Conservation (phyloP, 176 grass and related monocot species). For the Paspalum vaginatum region DNA sequence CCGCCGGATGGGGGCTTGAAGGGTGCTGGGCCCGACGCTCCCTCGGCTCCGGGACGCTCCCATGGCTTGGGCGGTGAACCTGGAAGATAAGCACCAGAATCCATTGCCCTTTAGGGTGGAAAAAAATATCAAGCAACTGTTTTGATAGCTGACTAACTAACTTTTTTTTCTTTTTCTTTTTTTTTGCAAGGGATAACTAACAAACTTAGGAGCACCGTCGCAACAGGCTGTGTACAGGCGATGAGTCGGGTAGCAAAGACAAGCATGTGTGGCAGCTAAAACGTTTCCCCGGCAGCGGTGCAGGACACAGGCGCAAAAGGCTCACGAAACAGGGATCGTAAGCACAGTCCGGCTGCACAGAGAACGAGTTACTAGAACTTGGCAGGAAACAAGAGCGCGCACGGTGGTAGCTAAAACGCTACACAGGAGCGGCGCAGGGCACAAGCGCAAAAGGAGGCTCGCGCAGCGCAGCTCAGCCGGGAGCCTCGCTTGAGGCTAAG, state of each 20-base stretch:
- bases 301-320: not conserved
- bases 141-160: not conserved
- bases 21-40: constrained; percentile 57
- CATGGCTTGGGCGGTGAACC: constrained; percentile 78
- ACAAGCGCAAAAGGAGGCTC: no score
- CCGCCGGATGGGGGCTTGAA: constrained; percentile 86
- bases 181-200: no score
- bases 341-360: not conserved
- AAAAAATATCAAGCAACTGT: not conserved
- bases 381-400: not conserved
- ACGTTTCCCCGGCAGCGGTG: not conserved
- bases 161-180: no score
- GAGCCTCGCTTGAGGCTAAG: no score
- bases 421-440: no score
- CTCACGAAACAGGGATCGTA: not conserved
- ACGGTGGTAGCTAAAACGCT: no score
- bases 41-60: constrained; percentile 65
- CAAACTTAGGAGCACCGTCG: no score
- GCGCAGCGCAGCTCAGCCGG: no score
- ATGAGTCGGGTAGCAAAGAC: not conserved
- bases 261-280: not conserved
- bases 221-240: not conserved
- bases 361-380: not conserved
- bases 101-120: not conserved
- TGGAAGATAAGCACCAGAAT: constrained; percentile 24